phyloP scores from a whole-genome alignment of 2,329 filamentous ascomycete genomes.

The Colletotrichum truncatum region DNA sequence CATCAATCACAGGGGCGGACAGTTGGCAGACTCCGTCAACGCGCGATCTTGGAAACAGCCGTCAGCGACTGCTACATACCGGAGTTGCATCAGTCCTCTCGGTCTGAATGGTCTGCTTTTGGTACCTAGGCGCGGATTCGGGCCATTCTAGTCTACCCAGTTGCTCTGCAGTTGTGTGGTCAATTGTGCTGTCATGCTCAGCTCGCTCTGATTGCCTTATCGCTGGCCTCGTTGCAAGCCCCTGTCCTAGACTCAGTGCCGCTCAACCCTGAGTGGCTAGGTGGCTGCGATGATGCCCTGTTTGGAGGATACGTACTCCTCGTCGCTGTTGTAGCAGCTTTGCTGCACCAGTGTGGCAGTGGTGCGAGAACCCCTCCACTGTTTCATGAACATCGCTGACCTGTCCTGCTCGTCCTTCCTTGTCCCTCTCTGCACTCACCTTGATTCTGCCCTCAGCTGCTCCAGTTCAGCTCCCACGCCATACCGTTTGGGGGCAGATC shows the following conservation, averaged over 20 bases:
- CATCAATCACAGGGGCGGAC: background rate
- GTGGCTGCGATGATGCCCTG: too few relatives aligned
- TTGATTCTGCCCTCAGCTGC: background rate
- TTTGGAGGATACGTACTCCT: background rate
- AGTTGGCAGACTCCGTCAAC: background rate
- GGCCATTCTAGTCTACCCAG: background rate
- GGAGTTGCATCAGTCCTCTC: conserved; percentile 9
- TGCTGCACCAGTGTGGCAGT: background rate
- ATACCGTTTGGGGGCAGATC: background rate
- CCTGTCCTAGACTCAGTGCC: conserved; percentile 2
- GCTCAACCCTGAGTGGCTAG: background rate
- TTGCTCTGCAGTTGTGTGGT: background rate
- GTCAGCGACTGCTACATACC: conserved; percentile 12
- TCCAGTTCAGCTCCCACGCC: background rate
- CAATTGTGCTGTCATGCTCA: background rate
- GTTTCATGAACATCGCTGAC: conserved; percentile 20
- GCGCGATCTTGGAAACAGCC: background rate
- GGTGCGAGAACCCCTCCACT: background rate
- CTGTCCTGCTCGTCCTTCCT: background rate
- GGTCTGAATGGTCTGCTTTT: background rate
- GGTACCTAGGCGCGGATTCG: background rate
- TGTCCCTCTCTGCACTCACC: background rate
- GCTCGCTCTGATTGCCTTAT: background rate
- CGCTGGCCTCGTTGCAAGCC: conserved; percentile 6
- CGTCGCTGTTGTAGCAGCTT: background rate